Conservation (phyloP, 83 land plant genomes). For the Isoetes engelmannii region DNA sequence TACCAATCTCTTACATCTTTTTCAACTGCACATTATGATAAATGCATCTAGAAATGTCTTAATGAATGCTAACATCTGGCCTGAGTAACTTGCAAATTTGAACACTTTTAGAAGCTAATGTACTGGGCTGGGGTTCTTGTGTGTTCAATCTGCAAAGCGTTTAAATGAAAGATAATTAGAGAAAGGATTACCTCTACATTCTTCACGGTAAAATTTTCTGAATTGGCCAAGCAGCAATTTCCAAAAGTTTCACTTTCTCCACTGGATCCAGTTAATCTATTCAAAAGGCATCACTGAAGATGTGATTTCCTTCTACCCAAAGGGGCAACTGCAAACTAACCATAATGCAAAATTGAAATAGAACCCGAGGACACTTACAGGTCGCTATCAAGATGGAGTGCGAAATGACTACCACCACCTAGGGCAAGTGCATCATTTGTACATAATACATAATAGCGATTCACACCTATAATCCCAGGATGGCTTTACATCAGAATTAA, state of each 20-base stretch:
- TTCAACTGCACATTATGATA: too few relatives aligned
- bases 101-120: too few relatives aligned
- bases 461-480: not conserved
- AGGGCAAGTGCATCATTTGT: not conserved
- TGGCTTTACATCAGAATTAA: not conserved
- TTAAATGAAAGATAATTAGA: too few relatives aligned
- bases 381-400: not conserved
- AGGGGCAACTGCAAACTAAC: not conserved
- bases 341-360: not conserved
- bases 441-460: constrained; percentile 7
- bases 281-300: not conserved
- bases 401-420: constrained; percentile 10
- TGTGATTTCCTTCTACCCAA: not conserved
- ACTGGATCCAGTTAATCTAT: constrained; percentile 2
- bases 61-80: too few relatives aligned
- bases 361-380: not conserved
- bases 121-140: too few relatives aligned
- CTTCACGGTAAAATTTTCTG: not conserved
- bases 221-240: constrained; percentile 1
- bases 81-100: too few relatives aligned
- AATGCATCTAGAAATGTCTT: too few relatives aligned
- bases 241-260: constrained; percentile 6
- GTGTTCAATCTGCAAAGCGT: too few relatives aligned
- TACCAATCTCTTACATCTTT: too few relatives aligned
- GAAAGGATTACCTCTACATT: not conserved